Base-by-base conservation (phyloP, 176 grass and related monocot genomes). In the Avena insularis region DNA sequence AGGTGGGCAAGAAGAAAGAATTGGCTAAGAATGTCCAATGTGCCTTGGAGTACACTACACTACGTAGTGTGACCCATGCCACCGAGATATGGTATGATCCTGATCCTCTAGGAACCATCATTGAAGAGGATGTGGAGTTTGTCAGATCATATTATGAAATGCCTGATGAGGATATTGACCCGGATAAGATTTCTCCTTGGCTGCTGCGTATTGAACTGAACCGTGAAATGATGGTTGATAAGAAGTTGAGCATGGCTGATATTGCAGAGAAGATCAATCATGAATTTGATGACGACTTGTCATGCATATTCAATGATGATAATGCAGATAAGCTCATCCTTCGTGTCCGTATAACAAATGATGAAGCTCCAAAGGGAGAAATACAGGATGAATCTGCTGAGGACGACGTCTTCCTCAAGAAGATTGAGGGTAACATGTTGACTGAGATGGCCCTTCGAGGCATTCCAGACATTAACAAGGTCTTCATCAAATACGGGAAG, bases 261-360 rank as follows among this genome's bases (percentile, higher is more conserved):
- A 98, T 98, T 75, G 96, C 96, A 0, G 96, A 96, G 60, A 98
- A 96, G 87, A 98, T 98, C 25, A 98, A 96, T 89, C 93, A 92
- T 82, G 96, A 96, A 77, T 98, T 98, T 25, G 96, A 95, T 84
- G 93, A 94, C 16, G 97, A 98, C 48, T 85, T 98, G 56, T 93
- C 97, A 78, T 96, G 94, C 87, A 98, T 98, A 86, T 98, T 98
- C 80, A 98, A 98, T 85, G 97, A 98, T 93, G 97, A 98, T 88
- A 98, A 98, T 85, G 97, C 97, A 1, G 92, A 98, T 82, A 98
- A 98, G 83, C 97, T 98, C n/a, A 98, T 98, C 82, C 91, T 98
- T 33, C 97, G 97, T 51, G 88, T 98, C 62, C 93, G 97, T 47
- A 98, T 98, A 65, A 94, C 92, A 90, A 96, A 94, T 74, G 97